Evolutionary conservation across 2,329 filamentous ascomycete genomes (phyloP).

Genomic region (Fusarium circinatum): DNA sequence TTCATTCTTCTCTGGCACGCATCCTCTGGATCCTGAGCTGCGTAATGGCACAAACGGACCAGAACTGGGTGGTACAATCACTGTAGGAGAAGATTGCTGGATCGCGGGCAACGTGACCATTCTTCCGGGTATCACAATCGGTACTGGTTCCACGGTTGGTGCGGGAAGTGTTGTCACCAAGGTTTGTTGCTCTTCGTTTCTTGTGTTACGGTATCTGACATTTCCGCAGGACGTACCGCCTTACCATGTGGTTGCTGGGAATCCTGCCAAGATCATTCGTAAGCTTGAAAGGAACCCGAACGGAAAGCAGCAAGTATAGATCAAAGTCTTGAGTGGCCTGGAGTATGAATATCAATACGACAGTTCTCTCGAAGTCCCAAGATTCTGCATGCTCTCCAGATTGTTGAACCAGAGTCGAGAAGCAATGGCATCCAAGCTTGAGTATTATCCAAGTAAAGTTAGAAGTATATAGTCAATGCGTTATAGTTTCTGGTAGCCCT

Average conservation of each 20-base stretch:
- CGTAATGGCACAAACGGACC: slow-evolving; percentile 81
- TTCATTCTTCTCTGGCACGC: slow-evolving; percentile 77
- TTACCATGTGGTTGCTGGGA: slow-evolving; percentile 44
- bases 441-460: no score
- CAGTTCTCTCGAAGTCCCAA: not conserved
- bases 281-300: slow-evolving; percentile 27
- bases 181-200: slow-evolving; percentile 38
- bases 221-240: slow-evolving; percentile 46
- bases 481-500: not conserved
- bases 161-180: slow-evolving; percentile 88
- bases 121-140: slow-evolving; percentile 81
- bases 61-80: slow-evolving; percentile 78
- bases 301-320: not conserved
- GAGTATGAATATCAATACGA: not conserved
- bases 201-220: not conserved
- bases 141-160: slow-evolving; percentile 77
- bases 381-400: not conserved
- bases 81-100: slow-evolving; percentile 85
- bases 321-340: not conserved
- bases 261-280: slow-evolving; percentile 37
- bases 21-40: slow-evolving; percentile 79
- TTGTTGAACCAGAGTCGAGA: no score
- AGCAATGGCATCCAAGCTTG: not conserved
- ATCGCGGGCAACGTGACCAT: slow-evolving; percentile 77
- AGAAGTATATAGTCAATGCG: not conserved